Evolutionary conservation across 495 filamentous ascomycete genomes (phyloP), one percentile per base, ranked within the genome.

Genomic region (Hyphodiscus hymeniophilus): DNA sequence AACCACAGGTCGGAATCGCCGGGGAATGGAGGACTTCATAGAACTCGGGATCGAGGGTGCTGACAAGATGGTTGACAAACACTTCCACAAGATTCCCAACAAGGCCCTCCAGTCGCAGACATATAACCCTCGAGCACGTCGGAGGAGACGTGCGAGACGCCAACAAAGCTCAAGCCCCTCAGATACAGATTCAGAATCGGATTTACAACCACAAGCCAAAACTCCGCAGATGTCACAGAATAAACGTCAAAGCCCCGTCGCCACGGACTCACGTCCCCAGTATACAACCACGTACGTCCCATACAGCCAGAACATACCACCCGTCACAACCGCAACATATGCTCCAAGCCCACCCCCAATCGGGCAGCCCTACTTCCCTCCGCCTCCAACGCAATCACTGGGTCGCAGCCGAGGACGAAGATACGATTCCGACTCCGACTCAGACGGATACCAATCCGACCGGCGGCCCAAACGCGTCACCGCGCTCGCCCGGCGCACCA

Each of bases 61-160:
- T 30, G 46, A 55, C 22, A 55, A 50, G 36, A 7, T 55, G 4
- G 40, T 55, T n/a, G 47, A 55, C 20, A 55, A 55, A 40, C 38
- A 54, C 21, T 54, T 54, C 32, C 45, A 54, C 34, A 48, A 44
- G 18, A n/a, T 54, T 13, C 51, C 51, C 0, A 40, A 54, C 15
- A 40, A 38, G 7, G 8, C 17, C 13, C 13, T 49, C 16, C 18
- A 54, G 18, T 23, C 45, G 16, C 13, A 49, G 5, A 45, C 45
- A 15, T 49, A 54, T 42, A 17, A 47, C 12, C 42, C 23, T 8
- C 26, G 23, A 15, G 18, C 13, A 8, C 13, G 13, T 7, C n/a
- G 7, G n/a, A 38, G 17, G 17, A 38, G n/a, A 7, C 34, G n/a
- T 17, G 12, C 12, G 10, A 38, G 18, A 38, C 7, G 18, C 18